Evolutionary conservation across 306 rosid genomes (phyloP), one percentile per base, ranked within the genome.

Genomic region (Gastrolobium villosum): DNA sequence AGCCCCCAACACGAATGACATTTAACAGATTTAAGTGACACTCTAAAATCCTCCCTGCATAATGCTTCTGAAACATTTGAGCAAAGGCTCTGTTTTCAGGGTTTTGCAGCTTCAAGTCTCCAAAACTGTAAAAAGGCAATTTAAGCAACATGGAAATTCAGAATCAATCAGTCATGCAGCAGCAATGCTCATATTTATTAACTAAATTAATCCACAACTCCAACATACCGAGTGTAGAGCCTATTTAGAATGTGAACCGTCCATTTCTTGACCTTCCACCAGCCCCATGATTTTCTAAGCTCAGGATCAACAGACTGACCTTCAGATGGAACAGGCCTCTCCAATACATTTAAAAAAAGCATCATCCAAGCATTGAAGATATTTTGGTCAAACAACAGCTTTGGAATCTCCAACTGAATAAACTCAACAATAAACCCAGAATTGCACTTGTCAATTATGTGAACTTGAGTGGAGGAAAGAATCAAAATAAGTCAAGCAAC

Each of bases 251-350:
- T 95, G 77, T 91, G 99, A 72, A 93, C 94, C 6, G 99, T 95
- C 99, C 99, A 93, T 80, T 95, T 95, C 92, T 93, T 95, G 88
- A 93, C 99, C 89, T 95, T 95, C 99, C 99, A 95, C 99, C 99
- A 95, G 34, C 91, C 99, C 99, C 99, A 95, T 72, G 98, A 79
- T 82, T 95, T 95, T 81, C 95, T 82, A 65, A 86, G 85, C 55
- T 95, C 98, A 0, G 96, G 97, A 82, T 95, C 98, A 37, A 78
- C 74, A 68, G 99, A 97, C 83, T 93, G 94, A 66, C 99, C 99
- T 84, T 95, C 99, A 60, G 80, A 55, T 32, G 99, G 99, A 15
- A 95, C 99, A 9, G 98, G 90, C 72, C 97, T 93, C 86, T 91
- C 98, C 89, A 95, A 81, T 61, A 89, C 77, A 88, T 84, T 93